phyloP scores from a whole-genome alignment of 2,329 filamentous ascomycete genomes.

The Dothiorella sarmentorum region DNA sequence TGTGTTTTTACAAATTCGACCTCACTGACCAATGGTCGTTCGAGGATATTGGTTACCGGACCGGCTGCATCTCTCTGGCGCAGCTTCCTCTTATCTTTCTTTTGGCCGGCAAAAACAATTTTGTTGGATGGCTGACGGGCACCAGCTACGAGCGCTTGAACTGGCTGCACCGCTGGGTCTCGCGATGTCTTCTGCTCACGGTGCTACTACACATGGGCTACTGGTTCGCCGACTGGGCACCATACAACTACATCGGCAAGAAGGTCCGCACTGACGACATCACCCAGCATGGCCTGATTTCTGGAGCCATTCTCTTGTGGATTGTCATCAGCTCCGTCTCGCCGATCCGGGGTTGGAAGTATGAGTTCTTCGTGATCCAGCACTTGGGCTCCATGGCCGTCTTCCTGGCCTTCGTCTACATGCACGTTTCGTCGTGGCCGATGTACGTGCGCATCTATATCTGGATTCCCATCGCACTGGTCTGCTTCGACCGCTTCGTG shows the following conservation, averaged over 20 bases:
- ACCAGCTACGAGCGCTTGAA: conserved; percentile 67
- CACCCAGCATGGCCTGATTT: conserved; percentile 63
- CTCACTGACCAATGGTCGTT: conserved; percentile 48
- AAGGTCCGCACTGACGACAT: conserved; percentile 62
- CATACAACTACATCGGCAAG: conserved; percentile 55
- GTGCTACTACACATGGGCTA: conserved; percentile 67
- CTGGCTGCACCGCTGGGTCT: conserved; percentile 72
- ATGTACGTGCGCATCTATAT: conserved; percentile 57
- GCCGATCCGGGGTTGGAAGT: conserved; percentile 62
- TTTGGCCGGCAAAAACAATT: conserved; percentile 54
- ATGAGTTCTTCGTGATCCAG: conserved; percentile 68
- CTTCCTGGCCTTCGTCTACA: conserved; percentile 61
- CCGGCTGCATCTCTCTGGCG: conserved; percentile 51
- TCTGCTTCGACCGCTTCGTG: conserved; percentile 60
- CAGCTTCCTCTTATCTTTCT: conserved; percentile 57
- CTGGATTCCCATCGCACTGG: conserved; percentile 62
- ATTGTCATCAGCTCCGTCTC: conserved; percentile 60
- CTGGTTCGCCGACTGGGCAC: conserved; percentile 63
- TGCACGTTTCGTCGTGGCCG: conserved; percentile 53
- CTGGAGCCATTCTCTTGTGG: conserved; percentile 65
- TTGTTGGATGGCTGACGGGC: conserved; percentile 60
- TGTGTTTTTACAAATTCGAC: conserved; percentile 56
- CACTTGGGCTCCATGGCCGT: conserved; percentile 61
- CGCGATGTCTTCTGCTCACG: conserved; percentile 65
- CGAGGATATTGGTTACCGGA: conserved; percentile 56